These are phyloP conservation scores for Selenicereus undatus DNA, from an alignment of 148 eudicot species.

Conservation along the genomic window DNA sequence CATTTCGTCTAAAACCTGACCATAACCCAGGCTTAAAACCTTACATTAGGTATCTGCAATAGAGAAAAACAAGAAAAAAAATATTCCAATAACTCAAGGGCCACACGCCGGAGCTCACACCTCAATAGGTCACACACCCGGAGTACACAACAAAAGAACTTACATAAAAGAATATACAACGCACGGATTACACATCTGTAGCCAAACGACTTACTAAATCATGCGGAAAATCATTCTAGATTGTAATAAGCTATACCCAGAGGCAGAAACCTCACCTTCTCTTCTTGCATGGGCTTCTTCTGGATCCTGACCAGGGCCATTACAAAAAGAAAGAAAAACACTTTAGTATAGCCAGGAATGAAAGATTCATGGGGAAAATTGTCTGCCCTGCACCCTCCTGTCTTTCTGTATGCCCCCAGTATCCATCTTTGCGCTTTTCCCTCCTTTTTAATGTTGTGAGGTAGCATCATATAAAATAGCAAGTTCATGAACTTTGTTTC, in stretches of 20 bases:
- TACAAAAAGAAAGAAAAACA: conserved; percentile 1
- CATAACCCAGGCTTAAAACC: no score
- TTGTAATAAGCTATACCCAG: conserved; percentile 9
- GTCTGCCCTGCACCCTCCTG: not conserved
- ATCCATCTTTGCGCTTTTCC: not conserved
- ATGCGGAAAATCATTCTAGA: no score
- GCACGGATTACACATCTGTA: no score
- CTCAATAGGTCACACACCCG: no score
- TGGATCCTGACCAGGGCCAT: conserved; percentile 58
- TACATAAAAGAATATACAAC: no score
- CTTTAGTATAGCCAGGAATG: not conserved
- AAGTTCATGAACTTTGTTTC: not conserved
- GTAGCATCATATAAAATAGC: not conserved
- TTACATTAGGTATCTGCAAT: no score
- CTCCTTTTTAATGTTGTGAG: not conserved
- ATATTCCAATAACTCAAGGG: no score
- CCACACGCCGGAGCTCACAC: no score
- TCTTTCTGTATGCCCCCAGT: not conserved
- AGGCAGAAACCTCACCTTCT: conserved; percentile 61
- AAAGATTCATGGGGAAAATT: not conserved
- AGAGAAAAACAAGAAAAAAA: no score
- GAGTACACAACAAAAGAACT: no score
- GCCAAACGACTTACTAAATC: no score
- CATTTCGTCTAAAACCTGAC: no score
- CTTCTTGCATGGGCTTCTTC: conserved; percentile 99